Conservation (phyloP, 495 filamentous ascomycete genomes). For the Podospora conica region DNA sequence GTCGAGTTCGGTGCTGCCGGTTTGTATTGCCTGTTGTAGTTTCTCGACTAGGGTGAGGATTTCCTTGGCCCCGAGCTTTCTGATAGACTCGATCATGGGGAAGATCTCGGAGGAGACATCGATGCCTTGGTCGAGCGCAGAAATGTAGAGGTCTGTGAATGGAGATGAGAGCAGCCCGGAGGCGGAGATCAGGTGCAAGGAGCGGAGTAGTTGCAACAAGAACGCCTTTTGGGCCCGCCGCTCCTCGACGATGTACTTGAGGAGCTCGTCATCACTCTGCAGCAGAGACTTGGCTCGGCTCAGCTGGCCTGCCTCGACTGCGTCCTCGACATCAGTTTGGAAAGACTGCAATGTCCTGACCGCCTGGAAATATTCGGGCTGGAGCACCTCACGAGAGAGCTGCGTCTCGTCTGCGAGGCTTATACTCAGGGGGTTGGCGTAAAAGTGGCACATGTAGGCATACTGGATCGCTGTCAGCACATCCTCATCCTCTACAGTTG, state of each 20-base stretch:
- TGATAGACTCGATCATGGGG: slow-evolving; percentile 32
- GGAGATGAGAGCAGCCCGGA: slow-evolving; percentile 12
- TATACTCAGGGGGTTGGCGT: slow-evolving; percentile 78
- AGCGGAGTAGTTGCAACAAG: slow-evolving; percentile 23
- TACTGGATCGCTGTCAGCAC: slow-evolving; percentile 50
- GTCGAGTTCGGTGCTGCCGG: slow-evolving; percentile 35
- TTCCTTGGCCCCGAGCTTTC: slow-evolving; percentile 37
- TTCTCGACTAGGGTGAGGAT: slow-evolving; percentile 30
- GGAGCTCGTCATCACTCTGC: slow-evolving; percentile 35
- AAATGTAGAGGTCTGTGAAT: slow-evolving; percentile 36
- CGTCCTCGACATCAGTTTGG: slow-evolving; percentile 42
- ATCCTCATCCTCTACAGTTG: background rate
- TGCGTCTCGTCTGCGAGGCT: slow-evolving; percentile 44
- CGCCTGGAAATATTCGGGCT: slow-evolving; percentile 62
- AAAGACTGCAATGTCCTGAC: slow-evolving; percentile 78
- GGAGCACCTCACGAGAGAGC: slow-evolving; percentile 32
- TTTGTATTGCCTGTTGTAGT: slow-evolving; percentile 28
- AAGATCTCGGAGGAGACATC: slow-evolving; percentile 22
- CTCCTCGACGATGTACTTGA: slow-evolving; percentile 20
- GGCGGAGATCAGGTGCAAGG: slow-evolving; percentile 19
- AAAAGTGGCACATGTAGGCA: slow-evolving; percentile 93
- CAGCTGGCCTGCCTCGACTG: slow-evolving; percentile 31
- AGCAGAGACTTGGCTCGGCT: slow-evolving; percentile 33
- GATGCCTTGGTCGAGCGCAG: slow-evolving; percentile 32
- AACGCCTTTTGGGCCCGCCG: slow-evolving; percentile 17